Conservation (phyloP, 495 filamentous ascomycete species). For the Evernia prunastri region DNA sequence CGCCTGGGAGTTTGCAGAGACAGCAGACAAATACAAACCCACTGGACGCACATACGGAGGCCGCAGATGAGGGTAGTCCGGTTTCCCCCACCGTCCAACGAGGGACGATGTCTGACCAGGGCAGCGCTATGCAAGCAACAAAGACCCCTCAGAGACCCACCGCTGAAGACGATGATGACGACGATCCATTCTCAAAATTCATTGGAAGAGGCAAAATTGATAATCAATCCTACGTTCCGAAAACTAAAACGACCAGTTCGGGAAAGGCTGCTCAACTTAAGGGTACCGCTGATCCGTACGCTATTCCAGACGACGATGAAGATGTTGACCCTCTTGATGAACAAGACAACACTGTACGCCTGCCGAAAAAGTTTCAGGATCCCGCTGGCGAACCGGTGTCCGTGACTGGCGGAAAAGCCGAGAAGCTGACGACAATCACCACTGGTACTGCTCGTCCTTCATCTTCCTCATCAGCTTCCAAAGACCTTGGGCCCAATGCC, state of each 20-base stretch:
- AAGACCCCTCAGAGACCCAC: slow-evolving; percentile 6
- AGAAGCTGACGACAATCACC: slow-evolving; percentile 10
- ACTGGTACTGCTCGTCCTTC: slow-evolving; percentile 10
- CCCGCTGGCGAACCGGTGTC: slow-evolving; percentile 16
- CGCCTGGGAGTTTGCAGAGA: slow-evolving; percentile 20
- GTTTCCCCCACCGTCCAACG: neutral
- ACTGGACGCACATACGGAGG: slow-evolving; percentile 22
- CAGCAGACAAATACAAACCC: slow-evolving; percentile 18
- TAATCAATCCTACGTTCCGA: slow-evolving; percentile 23
- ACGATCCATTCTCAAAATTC: slow-evolving; percentile 25
- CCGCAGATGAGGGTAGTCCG: slow-evolving; percentile 18
- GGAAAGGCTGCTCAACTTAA: slow-evolving; percentile 4
- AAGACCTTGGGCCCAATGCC: slow-evolving; percentile 22
- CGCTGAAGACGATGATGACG: slow-evolving; percentile 15
- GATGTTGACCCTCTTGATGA: slow-evolving; percentile 18
- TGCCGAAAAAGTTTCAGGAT: slow-evolving; percentile 26
- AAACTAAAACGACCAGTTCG: slow-evolving; percentile 7
- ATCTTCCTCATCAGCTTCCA: slow-evolving; percentile 16
- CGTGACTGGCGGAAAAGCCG: slow-evolving; percentile 13
- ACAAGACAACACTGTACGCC: slow-evolving; percentile 7
- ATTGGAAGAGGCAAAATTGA: slow-evolving; percentile 27
- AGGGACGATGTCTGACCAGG: neutral
- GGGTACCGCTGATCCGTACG: slow-evolving; percentile 13
- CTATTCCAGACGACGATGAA: slow-evolving; percentile 19
- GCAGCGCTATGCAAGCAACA: neutral